These are phyloP conservation scores for Termitomyces sp. DNA, from an alignment of 768 basidiomycete genomes.

Conservation along the genomic window DNA sequence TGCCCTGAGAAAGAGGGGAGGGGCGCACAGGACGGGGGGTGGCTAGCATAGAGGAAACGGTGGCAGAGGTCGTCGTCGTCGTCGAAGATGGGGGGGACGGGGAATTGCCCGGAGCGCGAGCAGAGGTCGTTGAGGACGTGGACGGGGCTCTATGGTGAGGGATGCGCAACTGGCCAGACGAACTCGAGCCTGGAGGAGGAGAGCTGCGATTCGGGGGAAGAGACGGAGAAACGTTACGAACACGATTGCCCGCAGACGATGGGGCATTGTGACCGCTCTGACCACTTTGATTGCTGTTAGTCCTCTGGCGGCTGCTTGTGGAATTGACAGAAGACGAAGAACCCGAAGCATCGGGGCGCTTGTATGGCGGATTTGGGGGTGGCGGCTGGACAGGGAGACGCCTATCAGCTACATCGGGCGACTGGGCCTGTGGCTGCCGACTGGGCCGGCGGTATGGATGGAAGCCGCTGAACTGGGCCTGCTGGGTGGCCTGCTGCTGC, in stretches of 20 bases:
- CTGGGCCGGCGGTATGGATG: conserved; percentile 79
- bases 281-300: conserved; percentile 65
- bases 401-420: conserved; percentile 40
- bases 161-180: conserved; percentile 19
- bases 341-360: conserved; percentile 71
- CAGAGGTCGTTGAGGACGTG: conserved; percentile 44
- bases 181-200: conserved; percentile 17
- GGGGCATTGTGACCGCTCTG: conserved; percentile 50
- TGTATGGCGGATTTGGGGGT: conserved; percentile 58
- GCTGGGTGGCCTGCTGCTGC: conserved; percentile 9
- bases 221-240: conserved; percentile 28
- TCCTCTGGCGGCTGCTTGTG: conserved; percentile 54
- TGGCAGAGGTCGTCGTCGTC: conserved; percentile 25
- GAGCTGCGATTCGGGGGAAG: conserved; percentile 17
- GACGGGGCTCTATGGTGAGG: conserved; percentile 27
- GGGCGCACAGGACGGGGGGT: conserved; percentile 43
- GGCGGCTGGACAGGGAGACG: conserved; percentile 29
- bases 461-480: conserved; percentile 50
- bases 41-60: conserved; percentile 23
- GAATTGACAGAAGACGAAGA: conserved; percentile 80
- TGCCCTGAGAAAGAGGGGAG: conserved; percentile 67
- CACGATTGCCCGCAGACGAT: conserved; percentile 29
- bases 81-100: conserved; percentile 26
- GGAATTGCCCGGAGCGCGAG: conserved; percentile 29
- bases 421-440: conserved; percentile 35